These are phyloP conservation scores for Aspergillus neoniger DNA, from an alignment of 2,329 filamentous ascomycete species.

Conservation along the genomic window DNA sequence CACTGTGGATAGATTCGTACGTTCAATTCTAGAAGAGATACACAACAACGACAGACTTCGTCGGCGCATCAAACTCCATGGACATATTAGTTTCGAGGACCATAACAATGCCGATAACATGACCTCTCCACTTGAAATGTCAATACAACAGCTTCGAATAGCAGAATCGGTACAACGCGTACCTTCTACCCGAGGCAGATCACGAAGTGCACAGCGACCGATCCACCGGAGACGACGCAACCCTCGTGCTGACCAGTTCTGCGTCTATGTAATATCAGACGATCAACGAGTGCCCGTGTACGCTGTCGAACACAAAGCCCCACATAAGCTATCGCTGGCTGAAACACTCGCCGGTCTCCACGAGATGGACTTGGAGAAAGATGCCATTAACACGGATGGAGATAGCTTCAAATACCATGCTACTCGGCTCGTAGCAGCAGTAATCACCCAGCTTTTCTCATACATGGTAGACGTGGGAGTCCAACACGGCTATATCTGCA, in stretches of 20 bases:
- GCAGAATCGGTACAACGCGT: too few relatives aligned
- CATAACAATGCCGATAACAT: too few relatives aligned
- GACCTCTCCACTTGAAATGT: too few relatives aligned
- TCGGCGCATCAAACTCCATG: conserved; percentile 11
- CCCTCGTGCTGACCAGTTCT: conserved; percentile 16
- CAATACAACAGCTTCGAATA: too few relatives aligned
- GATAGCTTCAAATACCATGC: conserved; percentile 30
- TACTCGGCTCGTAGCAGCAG: conserved; percentile 27
- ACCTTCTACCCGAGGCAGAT: too few relatives aligned
- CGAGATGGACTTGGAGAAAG: conserved; percentile 25
- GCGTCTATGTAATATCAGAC: conserved; percentile 23
- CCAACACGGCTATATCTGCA: conserved; percentile 32
- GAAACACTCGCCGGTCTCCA: conserved; percentile 30
- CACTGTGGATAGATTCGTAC: too few relatives aligned
- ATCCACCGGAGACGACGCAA: too few relatives aligned
- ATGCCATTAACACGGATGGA: conserved; percentile 28
- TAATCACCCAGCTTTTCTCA: conserved; percentile 32
- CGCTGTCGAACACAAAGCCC: conserved; percentile 33
- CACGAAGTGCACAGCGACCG: too few relatives aligned
- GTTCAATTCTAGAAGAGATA: too few relatives aligned
- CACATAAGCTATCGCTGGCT: conserved; percentile 26
- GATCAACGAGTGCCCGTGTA: conserved; percentile 23
- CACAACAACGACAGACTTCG: conserved; percentile 12
- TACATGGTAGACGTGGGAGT: conserved; percentile 31
- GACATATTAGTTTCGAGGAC: conserved; percentile 15